Conservation (phyloP, 2,329 filamentous ascomycete genomes). For the Microcyclosporella mali region DNA sequence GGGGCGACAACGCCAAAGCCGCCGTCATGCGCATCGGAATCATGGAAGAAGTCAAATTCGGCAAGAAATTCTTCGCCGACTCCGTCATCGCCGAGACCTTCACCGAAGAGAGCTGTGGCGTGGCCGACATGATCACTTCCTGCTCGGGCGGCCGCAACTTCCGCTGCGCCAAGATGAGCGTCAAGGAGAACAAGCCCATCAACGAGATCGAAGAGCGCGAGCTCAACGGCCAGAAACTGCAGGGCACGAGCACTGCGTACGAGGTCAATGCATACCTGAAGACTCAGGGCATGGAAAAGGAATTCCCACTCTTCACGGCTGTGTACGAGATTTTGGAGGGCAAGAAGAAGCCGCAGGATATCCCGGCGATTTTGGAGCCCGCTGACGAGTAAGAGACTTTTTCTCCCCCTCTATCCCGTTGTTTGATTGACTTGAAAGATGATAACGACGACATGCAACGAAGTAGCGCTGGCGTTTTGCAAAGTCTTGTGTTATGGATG, state of each 20-base stretch:
- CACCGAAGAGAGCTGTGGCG: slow-evolving; percentile 92
- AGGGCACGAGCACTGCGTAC: slow-evolving; percentile 84
- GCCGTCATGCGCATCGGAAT: slow-evolving; percentile 95
- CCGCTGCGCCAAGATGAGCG: slow-evolving; percentile 81
- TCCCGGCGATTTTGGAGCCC: slow-evolving; percentile 56
- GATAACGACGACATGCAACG: background rate
- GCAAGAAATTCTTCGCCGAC: slow-evolving; percentile 83
- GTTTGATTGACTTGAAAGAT: too few relatives aligned
- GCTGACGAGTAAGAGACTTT: slow-evolving; percentile 8
- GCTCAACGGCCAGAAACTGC: slow-evolving; percentile 93
- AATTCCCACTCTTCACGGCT: slow-evolving; percentile 89
- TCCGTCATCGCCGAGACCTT: slow-evolving; percentile 79
- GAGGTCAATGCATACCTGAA: slow-evolving; percentile 89
- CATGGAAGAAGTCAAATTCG: slow-evolving; percentile 94
- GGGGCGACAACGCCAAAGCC: slow-evolving; percentile 99
- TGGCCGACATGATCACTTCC: slow-evolving; percentile 91
- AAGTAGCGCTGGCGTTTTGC: background rate
- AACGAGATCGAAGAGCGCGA: slow-evolving; percentile 83
- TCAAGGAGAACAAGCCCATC: slow-evolving; percentile 71
- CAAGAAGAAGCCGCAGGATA: slow-evolving; percentile 69
- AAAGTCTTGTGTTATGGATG: background rate
- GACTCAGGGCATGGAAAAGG: slow-evolving; percentile 66
- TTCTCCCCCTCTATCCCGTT: background rate
- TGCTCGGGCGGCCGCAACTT: slow-evolving; percentile 92
- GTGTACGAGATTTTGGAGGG: slow-evolving; percentile 77